Evolutionary conservation across 257 asterid species (phyloP).

Genomic region (Lantana camara): DNA sequence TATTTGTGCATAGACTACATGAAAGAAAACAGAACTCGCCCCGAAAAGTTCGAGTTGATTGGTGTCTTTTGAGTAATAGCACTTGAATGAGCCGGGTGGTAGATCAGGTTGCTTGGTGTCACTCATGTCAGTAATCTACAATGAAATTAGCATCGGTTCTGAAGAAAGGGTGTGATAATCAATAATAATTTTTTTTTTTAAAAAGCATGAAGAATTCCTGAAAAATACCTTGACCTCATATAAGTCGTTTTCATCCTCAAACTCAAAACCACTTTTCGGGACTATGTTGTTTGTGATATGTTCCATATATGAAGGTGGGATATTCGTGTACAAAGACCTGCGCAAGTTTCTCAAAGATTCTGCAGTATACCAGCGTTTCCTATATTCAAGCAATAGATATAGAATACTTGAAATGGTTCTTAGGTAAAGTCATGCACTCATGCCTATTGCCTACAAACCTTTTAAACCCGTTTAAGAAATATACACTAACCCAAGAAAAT

Average conservation of each 20-base stretch:
- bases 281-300: conserved; percentile 31
- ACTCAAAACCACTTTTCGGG: conserved; percentile 27
- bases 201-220: conserved; percentile 3
- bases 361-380: conserved; percentile 32
- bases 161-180: neutral
- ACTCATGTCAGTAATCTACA: conserved; percentile 33
- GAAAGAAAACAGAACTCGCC: conserved; percentile 41
- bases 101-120: conserved; percentile 43
- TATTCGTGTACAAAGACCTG: conserved; percentile 43
- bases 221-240: conserved; percentile 43
- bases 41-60: conserved; percentile 43
- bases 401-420: no score
- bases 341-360: conserved; percentile 34
- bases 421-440: no score
- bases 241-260: conserved; percentile 39
- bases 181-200: no score
- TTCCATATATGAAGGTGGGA: conserved; percentile 42
- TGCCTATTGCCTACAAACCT: no score
- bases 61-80: conserved; percentile 30
- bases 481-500: no score
- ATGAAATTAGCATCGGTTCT: conserved; percentile 18
- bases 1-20: neutral
- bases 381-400: no score
- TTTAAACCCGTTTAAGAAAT: no score
- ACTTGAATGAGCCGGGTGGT: conserved; percentile 53